Evolutionary conservation across 805 yeast genomes (phyloP).

Genomic region (Ogataea siamensis): DNA sequence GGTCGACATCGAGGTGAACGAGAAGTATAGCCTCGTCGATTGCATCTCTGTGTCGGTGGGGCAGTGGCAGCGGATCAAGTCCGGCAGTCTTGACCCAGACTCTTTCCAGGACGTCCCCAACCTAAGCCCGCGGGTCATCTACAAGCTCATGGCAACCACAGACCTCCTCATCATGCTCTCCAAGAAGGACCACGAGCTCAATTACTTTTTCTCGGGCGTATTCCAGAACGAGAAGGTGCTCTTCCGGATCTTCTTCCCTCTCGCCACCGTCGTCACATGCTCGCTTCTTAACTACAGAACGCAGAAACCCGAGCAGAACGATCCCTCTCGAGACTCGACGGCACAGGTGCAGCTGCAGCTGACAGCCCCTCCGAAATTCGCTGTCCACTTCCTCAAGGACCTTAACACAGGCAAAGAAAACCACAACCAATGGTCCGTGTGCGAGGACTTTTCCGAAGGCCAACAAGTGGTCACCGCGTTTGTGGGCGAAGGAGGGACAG

Average conservation of each 20-base stretch:
- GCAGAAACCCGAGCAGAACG: conserved; percentile 23
- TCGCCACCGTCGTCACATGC: conserved; percentile 56
- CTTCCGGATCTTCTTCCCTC: conserved; percentile 71
- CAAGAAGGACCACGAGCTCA: conserved; percentile 67
- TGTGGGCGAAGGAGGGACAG: conserved; percentile 54
- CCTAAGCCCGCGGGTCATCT: conserved; percentile 64
- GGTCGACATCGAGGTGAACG: conserved; percentile 56
- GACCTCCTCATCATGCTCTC: conserved; percentile 71
- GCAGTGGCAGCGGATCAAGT: conserved; percentile 73
- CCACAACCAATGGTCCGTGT: conserved; percentile 71
- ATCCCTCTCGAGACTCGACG: conserved; percentile 43
- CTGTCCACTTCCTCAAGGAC: conserved; percentile 67
- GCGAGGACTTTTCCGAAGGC: conserved; percentile 83
- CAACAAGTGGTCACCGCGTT: conserved; percentile 74
- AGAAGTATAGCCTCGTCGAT: conserved; percentile 64
- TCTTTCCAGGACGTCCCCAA: conserved; percentile 50
- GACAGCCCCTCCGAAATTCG: conserved; percentile 67
- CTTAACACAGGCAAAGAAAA: conserved; percentile 43
- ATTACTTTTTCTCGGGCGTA: conserved; percentile 75
- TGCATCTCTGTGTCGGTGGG: conserved; percentile 71
- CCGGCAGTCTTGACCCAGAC: conserved; percentile 50
- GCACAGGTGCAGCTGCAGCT: conserved; percentile 33
- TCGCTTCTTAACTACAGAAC: conserved; percentile 50
- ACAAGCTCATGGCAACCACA: conserved; percentile 62
- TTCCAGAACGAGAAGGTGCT: conserved; percentile 65